Evolutionary conservation across 1,284 basidiomycete species (phyloP).

Genomic region (Pseudozyma sp.): DNA sequence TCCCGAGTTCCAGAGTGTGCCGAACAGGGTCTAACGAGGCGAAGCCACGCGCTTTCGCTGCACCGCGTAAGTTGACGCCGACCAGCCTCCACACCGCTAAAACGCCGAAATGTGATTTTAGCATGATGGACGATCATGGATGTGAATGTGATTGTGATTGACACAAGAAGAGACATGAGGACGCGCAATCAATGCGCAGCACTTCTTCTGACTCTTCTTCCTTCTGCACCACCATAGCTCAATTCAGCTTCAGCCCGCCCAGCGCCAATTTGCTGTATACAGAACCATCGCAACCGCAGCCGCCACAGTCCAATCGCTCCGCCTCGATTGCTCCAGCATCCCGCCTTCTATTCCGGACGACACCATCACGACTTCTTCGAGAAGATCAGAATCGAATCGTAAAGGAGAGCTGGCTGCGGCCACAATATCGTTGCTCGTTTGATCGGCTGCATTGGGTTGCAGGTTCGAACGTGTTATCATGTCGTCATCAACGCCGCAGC

Average conservation of each 20-base stretch:
- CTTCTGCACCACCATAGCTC: background rate
- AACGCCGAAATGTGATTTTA: background rate
- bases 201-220: background rate
- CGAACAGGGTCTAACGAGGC: conserved; percentile 7
- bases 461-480: conserved; percentile 3
- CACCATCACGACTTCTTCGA: no score
- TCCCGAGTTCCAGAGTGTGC: conserved; percentile 10
- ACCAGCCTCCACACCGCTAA: conserved; percentile 21
- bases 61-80: background rate
- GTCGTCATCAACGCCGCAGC: conserved; percentile 47
- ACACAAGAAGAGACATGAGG: conserved; percentile 3
- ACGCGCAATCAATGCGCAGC: conserved; percentile 16
- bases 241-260: background rate
- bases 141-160: background rate
- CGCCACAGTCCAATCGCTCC: no score
- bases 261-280: no score
- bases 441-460: background rate
- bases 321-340: no score
- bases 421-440: background rate
- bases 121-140: background rate
- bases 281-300: no score
- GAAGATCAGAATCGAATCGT: no score
- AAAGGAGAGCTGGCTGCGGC: no score
- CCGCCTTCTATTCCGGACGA: no score
- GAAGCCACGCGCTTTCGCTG: conserved; percentile 1